Conservation (phyloP, 2,329 filamentous ascomycete species). For the Penicillium vulpinum region DNA sequence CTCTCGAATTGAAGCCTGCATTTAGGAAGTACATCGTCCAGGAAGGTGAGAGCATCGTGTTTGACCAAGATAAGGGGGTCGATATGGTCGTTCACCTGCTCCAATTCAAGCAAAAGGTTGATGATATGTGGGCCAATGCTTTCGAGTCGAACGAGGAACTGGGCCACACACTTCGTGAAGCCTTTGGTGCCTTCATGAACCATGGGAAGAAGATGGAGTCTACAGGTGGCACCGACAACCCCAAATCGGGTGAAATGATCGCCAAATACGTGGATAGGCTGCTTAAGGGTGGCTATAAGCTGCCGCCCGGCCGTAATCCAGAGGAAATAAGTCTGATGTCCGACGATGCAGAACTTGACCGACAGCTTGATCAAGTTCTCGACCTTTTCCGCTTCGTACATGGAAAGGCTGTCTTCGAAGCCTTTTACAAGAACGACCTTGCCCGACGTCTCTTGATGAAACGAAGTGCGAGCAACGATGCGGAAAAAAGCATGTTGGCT, state of each 20-base stretch:
- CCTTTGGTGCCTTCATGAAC: constrained; percentile 91
- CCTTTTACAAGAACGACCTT: constrained; percentile 98
- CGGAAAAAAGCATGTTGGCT: constrained; percentile 91
- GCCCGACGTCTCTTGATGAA: constrained; percentile 87
- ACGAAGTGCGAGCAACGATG: constrained; percentile 88
- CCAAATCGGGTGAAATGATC: constrained; percentile 97
- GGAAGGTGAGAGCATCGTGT: constrained; percentile 74
- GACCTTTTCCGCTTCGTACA: constrained; percentile 97
- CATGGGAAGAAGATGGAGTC: constrained; percentile 70
- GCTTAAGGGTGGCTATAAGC: constrained; percentile 79
- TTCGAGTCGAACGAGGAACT: constrained; percentile 78
- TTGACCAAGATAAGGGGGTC: constrained; percentile 73
- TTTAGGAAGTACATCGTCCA: constrained; percentile 78
- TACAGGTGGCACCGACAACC: constrained; percentile 77
- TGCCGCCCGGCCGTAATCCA: constrained; percentile 38
- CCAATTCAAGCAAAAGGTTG: constrained; percentile 75
- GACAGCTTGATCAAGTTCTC: constrained; percentile 86
- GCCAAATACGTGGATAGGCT: constrained; percentile 94
- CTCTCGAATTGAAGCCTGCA: constrained; percentile 66
- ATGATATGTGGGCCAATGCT: constrained; percentile 72
- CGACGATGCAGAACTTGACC: constrained; percentile 88
- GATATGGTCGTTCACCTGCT: constrained; percentile 86
- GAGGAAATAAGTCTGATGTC: constrained; percentile 65
- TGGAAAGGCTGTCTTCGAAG: constrained; percentile 96
- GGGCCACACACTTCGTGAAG: constrained; percentile 74